Base-by-base conservation (phyloP, 1,139 yeast genomes). In the Candida sanyaensis region DNA sequence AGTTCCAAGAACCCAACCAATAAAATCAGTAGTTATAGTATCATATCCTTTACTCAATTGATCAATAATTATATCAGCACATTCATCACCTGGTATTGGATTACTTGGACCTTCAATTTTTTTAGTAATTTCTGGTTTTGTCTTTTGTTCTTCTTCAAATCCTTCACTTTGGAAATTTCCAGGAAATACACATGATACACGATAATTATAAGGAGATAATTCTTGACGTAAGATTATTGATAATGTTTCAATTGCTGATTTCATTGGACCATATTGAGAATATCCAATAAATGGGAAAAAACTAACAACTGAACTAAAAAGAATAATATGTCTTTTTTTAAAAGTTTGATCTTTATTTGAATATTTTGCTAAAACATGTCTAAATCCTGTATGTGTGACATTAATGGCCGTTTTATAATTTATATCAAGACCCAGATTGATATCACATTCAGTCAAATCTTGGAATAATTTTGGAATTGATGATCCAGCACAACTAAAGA, bases 141-240 rank as follows among this genome's bases (percentile, higher is more conserved):
- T 86, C 52, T 70, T 69, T 61, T 92, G 88, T 65, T 95, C 99
- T 50, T 83, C 83, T 6, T 71, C 81, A 59, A 67, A 95, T 0
- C 99, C 99, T 65, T 92, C 98, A 55, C 96, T 86, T 44, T 75
- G 79, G 67, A 93, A 91, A 62, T 90, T 91, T 0, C 99, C 99
- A 0, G 98, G 96, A 59, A 84, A 85, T 0, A 90, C 83, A 57
- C 77, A 70, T 2, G 81, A 71, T 0, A 87, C 80, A 43, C 84
- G 69, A 55, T 84, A 83, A 52, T 85, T 80, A 58, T 81, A 86
- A 2, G 86, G 85, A 0, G 76, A 63, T 49, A 89, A 75, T 63
- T 95, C 99, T 57, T 92, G 97, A 50, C 97, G 81, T 47, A 93
- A 68, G 5, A 87, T 75, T 44, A 86, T 86, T 0, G 92, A 85